Conservation (phyloP, 2,329 filamentous ascomycete species). For the Raffaelea arxii region DNA sequence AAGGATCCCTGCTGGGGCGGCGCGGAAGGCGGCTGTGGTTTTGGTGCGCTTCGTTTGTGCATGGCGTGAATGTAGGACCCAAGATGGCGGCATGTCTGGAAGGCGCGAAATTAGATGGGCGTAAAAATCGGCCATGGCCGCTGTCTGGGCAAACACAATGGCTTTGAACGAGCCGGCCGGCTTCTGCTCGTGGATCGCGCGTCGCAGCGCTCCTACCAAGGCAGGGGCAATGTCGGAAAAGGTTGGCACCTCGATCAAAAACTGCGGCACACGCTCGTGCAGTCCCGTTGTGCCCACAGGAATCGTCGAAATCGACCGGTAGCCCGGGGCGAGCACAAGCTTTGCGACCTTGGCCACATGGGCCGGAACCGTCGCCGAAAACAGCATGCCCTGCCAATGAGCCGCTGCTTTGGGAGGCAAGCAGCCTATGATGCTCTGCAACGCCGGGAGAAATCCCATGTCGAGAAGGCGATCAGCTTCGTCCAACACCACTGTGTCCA, state of each 20-base stretch:
- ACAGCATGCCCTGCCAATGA: slow-evolving; percentile 65
- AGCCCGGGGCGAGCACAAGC: slow-evolving; percentile 56
- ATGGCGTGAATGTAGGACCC: slow-evolving; percentile 40
- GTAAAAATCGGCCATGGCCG: slow-evolving; percentile 41
- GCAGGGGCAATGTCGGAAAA: slow-evolving; percentile 56
- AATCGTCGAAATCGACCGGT: slow-evolving; percentile 77
- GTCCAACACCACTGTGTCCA: slow-evolving; percentile 75
- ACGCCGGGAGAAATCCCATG: slow-evolving; percentile 71
- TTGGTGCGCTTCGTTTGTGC: slow-evolving; percentile 37
- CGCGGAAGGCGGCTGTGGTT: slow-evolving; percentile 55
- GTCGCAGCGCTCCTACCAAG: slow-evolving; percentile 45
- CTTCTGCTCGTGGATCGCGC: slow-evolving; percentile 23
- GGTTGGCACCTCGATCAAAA: slow-evolving; percentile 55
- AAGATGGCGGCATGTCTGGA: slow-evolving; percentile 31
- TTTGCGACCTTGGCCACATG: slow-evolving; percentile 70
- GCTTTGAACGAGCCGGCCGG: slow-evolving; percentile 59
- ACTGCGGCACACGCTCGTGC: slow-evolving; percentile 67
- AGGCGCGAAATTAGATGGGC: slow-evolving; percentile 31
- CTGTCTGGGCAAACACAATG: slow-evolving; percentile 67
- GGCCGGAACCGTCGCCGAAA: slow-evolving; percentile 72
- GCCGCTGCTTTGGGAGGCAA: slow-evolving; percentile 53
- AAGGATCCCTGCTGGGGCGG: slow-evolving; percentile 39
- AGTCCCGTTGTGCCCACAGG: slow-evolving; percentile 65
- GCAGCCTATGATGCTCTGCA: slow-evolving; percentile 66
- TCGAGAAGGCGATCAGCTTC: slow-evolving; percentile 77